Evolutionary conservation across 2,329 filamentous ascomycete species (phyloP).

Genomic region (Fusarium armeniacum): DNA sequence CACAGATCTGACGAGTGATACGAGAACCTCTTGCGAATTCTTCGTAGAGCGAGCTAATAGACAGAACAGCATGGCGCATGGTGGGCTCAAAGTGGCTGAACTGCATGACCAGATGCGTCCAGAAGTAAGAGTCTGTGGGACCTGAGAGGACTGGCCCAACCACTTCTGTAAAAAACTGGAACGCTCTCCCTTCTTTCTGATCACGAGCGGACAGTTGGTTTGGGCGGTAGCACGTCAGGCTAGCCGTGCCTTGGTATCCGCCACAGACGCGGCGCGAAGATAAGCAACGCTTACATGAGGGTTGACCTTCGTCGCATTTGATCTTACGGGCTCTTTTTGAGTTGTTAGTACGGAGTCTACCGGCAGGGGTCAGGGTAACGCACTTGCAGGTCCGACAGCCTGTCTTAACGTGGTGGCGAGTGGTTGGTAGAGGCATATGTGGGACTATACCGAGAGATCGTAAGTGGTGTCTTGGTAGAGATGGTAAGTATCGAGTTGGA

Average conservation of each 20-base stretch:
- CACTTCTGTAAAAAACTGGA: slow-evolving; percentile 33
- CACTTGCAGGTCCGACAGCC: too few relatives aligned
- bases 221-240: slow-evolving; percentile 19
- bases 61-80: slow-evolving; percentile 31
- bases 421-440: too few relatives aligned
- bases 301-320: slow-evolving; percentile 20
- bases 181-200: slow-evolving; percentile 20
- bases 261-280: slow-evolving; percentile 18
- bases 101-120: slow-evolving; percentile 41
- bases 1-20: slow-evolving; percentile 17
- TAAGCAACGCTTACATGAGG: slow-evolving; percentile 2
- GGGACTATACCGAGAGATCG: too few relatives aligned
- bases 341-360: too few relatives aligned
- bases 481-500: too few relatives aligned
- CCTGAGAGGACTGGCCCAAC: slow-evolving; percentile 28
- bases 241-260: background rate
- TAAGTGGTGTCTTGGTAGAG: too few relatives aligned
- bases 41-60: slow-evolving; percentile 35
- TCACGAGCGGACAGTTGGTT: slow-evolving; percentile 17
- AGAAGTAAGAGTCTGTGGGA: slow-evolving; percentile 35
- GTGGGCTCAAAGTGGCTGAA: slow-evolving; percentile 37
- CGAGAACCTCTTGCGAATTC: slow-evolving; percentile 8
- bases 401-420: too few relatives aligned
- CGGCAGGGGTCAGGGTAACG: too few relatives aligned
- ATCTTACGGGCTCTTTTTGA: slow-evolving; percentile 4